Evolutionary conservation across 78 protist species (phyloP), one percentile per base, ranked within the genome.

Genomic region (Dictyostelium firmibasis): DNA sequence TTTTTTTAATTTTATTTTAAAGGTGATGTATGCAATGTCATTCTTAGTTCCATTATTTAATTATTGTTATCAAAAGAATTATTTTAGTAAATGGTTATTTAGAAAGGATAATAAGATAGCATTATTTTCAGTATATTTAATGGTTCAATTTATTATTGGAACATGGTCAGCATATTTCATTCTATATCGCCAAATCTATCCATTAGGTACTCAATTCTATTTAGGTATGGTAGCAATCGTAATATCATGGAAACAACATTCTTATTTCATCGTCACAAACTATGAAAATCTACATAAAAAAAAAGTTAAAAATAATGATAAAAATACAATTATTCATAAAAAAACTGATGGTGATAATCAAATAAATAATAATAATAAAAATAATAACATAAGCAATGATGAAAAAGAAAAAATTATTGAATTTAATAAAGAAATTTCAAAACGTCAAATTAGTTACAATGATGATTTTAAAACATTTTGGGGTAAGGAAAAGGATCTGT

Each of bases 11-110:
- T 41, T 41, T 41, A 9, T 2, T 41, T 41, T 20, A 76, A n/a
- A 79, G 84, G 38, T 53, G n/a, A 85, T 85, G 82, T 69, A 85
- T 74, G 6, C 44, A 29, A 43, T 85, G 53, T 85, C 92, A 85
- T 62, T 85, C n/a, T 70, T 85, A 14, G 4, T 85, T 6, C 82
- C 92, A 74, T 16, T 86, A 25, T 29, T 60, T 25, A 25, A 50
- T 67, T 83, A 11, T 67, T 10, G 41, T 20, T 67, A 25, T 67
- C 64, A 83, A n/a, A 47, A 75, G n/a, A 57, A 64, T 64, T 64
- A 64, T 64, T n/a, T n/a, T n/a, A 11, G 33, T 25, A 27, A 27
- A 25, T 25, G 78, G 78, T 57, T 36, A 64, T 36, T 77, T 35
- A 29, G 29, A 9, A 86, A 38, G 53, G 16, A 20, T 25, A 57